Base-by-base conservation (phyloP, 2,329 filamentous ascomycete species). In the Alternaria viburni region DNA sequence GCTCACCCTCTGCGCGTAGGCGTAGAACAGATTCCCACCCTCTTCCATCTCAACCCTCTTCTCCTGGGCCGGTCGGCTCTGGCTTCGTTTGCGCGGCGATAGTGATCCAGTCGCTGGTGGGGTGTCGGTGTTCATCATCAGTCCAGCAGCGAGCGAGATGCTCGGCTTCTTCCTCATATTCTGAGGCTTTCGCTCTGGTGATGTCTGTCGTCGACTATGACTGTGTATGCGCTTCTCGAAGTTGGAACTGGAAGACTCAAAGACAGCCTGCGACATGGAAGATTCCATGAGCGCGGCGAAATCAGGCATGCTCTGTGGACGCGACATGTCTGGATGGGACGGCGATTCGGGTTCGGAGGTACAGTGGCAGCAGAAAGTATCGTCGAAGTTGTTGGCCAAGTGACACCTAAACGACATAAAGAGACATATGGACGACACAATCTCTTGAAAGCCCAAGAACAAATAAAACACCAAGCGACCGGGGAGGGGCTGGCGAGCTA, bases 251-350 rank as follows among this genome's bases (percentile, higher is more conserved):
- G 72, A 72, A 8, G 70, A 68, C n/a, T 62, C 60, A 28, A 59
- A 62, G 11, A 72, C 49, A 21, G 49, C 28, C 30, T 52, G 54
- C 19, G 74, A 66, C 45, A 71, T 69, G 9, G 73, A 73, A 4
- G 71, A 69, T 44, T 78, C 77, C 62, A 78, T 69, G 8, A 79
- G 69, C 6, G 66, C 57, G 12, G 74, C 67, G 64, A 79, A 78
- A 51, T 79, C 76, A 50, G 75, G 68, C 75, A 79, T 77, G 65
- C 75, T 77, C 56, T 75, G 77, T 9, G 77, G 75, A 32, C 77
- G 69, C 11, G 74, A 65, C 72, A 77, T 74, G 21, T 60, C 52
- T 65, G 50, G 36, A 19, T 23, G 36, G 23, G 50, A 44, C 1
- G 30, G 23, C 36, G 50, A n/a, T 23, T 54, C 17, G 6, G 56